These are phyloP conservation scores for Neurospora intermedia DNA, from an alignment of 495 filamentous ascomycete genomes.

Conservation along the genomic window DNA sequence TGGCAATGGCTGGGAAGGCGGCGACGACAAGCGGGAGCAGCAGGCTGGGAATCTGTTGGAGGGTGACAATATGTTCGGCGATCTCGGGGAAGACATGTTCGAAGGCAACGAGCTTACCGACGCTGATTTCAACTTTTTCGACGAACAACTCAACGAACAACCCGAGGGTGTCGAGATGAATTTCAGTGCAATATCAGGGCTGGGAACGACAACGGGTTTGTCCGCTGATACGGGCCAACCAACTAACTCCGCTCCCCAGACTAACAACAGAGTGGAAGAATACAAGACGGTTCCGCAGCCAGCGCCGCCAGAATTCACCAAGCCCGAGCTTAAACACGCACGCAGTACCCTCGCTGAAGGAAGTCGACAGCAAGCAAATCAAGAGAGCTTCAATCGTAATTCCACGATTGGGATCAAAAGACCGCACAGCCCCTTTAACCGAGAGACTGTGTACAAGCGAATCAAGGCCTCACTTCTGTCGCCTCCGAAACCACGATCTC, in stretches of 20 bases:
- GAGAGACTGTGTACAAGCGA: conserved; percentile 41
- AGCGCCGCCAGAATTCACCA: conserved; percentile 29
- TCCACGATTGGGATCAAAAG: conserved; percentile 25
- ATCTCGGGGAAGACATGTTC: conserved; percentile 66
- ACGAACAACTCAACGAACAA: conserved; percentile 52
- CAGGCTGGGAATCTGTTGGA: conserved; percentile 26
- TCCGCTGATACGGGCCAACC: conserved; percentile 5
- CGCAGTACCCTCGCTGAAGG: conserved; percentile 30
- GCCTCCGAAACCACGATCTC: conserved; percentile 6
- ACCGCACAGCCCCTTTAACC: conserved; percentile 37
- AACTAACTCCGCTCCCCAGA: conserved; percentile 1
- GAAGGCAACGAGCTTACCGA: conserved; percentile 75
- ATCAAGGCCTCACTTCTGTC: conserved; percentile 30
- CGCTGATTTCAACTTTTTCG: conserved; percentile 86
- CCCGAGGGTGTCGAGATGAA: conserved; percentile 28
- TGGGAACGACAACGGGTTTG: conserved; percentile 4
- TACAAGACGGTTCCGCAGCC: conserved; percentile 1
- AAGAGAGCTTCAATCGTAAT: conserved; percentile 20
- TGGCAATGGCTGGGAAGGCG: conserved; percentile 23
- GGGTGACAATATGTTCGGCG: conserved; percentile 59
- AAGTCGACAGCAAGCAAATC: conserved; percentile 18
- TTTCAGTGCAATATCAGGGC: conserved; percentile 12
- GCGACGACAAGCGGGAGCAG: conserved; percentile 30
- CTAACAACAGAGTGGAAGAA: neutral
- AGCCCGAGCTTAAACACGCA: conserved; percentile 39